Evolutionary conservation across 306 rosid species (phyloP).

Genomic region (Cercis canadensis): DNA sequence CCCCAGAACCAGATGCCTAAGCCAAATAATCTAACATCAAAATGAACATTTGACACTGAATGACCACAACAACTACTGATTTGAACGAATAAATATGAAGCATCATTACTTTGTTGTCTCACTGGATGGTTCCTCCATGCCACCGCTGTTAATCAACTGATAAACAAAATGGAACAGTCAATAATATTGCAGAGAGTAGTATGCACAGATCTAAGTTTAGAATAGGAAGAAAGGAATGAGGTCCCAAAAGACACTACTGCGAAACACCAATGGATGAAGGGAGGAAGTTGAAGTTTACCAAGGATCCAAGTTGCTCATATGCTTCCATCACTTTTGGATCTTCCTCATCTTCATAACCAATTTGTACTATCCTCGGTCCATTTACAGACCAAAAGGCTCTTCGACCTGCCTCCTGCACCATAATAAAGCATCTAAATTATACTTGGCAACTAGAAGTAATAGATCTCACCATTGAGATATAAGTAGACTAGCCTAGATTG

Average conservation of each 20-base stretch:
- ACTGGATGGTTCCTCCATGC: constrained; percentile 54
- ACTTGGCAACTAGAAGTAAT: background rate
- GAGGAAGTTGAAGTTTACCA: constrained; percentile 55
- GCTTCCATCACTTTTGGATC: constrained; percentile 92
- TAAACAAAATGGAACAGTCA: constrained; percentile 33
- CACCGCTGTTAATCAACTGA: constrained; percentile 73
- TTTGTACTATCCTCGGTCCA: constrained; percentile 89
- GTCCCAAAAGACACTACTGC: no score
- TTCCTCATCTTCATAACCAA: constrained; percentile 90
- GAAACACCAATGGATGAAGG: background rate
- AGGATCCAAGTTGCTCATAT: constrained; percentile 87
- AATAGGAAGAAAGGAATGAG: no score
- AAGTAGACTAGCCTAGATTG: no score
- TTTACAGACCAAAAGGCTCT: constrained; percentile 94
- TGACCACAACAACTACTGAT: constrained; percentile 9
- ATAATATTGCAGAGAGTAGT: constrained; percentile 10
- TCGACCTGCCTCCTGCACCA: constrained; percentile 83
- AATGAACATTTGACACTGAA: constrained; percentile 8
- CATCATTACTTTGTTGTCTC: constrained; percentile 49
- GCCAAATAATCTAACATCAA: constrained; percentile 36
- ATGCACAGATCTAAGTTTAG: constrained; percentile 27
- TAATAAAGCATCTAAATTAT: background rate
- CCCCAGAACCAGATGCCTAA: background rate
- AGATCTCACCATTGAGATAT: no score
- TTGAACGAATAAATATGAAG: background rate